A percentile compares a stretch with the other conserved stretches of the same genome.
Conservation (phyloP, 345 rosid genomes). For the Erucastrum elatum region DNA sequence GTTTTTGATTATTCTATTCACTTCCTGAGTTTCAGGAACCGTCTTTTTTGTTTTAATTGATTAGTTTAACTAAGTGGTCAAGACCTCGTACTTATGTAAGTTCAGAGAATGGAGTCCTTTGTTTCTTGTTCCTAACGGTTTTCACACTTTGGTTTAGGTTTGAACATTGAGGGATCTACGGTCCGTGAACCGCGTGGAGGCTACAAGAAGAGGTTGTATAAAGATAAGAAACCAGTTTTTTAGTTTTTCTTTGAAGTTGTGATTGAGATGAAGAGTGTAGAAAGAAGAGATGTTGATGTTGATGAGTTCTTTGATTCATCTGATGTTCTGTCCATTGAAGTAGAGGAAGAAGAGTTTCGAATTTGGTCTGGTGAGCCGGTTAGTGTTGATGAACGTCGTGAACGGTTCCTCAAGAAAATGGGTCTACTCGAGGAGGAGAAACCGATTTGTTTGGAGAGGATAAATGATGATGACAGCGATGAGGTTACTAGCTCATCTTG, state of each 20-base stretch:
- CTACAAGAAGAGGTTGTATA: constrained; percentile 33
- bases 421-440: constrained; percentile 42
- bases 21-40: constrained; percentile 42
- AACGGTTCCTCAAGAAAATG: constrained; percentile 52
- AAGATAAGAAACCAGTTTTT: constrained; percentile 26
- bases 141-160: constrained; percentile 30
- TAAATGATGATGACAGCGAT: constrained; percentile 43
- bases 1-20: constrained; percentile 42
- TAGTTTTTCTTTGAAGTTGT: constrained; percentile 29
- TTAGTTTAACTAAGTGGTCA: constrained; percentile 23
- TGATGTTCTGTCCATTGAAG: constrained; percentile 49
- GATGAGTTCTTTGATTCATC: constrained; percentile 70
- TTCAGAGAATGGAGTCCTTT: constrained; percentile 35
- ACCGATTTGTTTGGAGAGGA: constrained; percentile 42
- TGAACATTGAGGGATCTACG: constrained; percentile 43
- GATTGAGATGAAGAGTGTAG: constrained; percentile 54
- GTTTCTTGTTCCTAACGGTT: background rate
- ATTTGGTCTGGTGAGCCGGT: constrained; percentile 63
- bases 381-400: constrained; percentile 71
- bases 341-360: constrained; percentile 38
- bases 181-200: constrained; percentile 52
- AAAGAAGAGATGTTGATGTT: constrained; percentile 44
- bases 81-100: constrained; percentile 28
- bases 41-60: constrained; percentile 24
- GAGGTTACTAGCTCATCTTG: constrained; percentile 47